Percentiles rank a stretch among this genome's conserved stretches.
Evolutionary conservation across 495 filamentous ascomycete species (phyloP).

Genomic region (Tuber magnatum): DNA sequence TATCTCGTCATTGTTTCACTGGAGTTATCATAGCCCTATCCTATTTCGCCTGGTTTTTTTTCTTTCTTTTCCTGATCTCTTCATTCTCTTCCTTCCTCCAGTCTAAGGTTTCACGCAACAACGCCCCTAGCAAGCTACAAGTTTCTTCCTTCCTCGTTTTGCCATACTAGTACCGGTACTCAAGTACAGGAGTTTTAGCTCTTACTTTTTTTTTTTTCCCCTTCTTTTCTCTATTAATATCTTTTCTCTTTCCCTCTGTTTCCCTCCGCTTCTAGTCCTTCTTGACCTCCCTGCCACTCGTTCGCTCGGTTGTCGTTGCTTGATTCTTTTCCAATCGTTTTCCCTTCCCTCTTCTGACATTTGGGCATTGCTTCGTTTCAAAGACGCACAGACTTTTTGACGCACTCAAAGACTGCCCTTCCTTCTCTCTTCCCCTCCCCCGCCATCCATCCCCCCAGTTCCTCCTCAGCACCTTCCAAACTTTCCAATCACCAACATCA

Average conservation of each 20-base stretch:
- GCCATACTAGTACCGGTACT: too few species aligned
- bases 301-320: conserved; percentile 2
- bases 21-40: not conserved
- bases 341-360: conserved; percentile 21
- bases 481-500: conserved; percentile 20
- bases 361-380: conserved; percentile 21
- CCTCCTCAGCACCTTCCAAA: conserved; percentile 30
- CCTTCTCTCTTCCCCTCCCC: conserved; percentile 37
- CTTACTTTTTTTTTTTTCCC: conserved; percentile 2
- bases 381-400: conserved; percentile 33
- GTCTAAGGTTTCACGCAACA: conserved; percentile 1
- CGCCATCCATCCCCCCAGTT: conserved; percentile 38
- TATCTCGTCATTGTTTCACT: not conserved
- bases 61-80: not conserved
- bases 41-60: not conserved
- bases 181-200: not conserved
- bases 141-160: not conserved
- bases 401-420: conserved; percentile 35
- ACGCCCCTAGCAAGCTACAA: not conserved
- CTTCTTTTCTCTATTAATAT: conserved; percentile 16
- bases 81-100: not conserved
- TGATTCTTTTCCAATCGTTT: conserved; percentile 3
- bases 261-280: not conserved
- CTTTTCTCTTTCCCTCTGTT: conserved; percentile 22
- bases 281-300: not conserved